Evolutionary conservation across 768 basidiomycete genomes (phyloP).

Genomic region (Crepidotus variabilis): DNA sequence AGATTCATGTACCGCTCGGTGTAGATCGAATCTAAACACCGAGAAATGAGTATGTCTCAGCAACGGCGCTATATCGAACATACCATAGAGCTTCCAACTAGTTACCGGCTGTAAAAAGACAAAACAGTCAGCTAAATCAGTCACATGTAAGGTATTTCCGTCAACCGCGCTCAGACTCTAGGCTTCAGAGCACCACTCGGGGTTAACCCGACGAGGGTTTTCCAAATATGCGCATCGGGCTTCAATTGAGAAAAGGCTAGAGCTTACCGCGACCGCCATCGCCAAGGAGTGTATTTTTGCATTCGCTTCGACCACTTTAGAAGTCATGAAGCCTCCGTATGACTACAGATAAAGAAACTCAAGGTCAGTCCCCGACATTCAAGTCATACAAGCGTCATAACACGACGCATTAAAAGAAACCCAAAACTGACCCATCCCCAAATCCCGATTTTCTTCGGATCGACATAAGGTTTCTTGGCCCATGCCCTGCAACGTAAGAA

Average conservation of each 20-base stretch:
- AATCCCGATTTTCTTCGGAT: constrained; percentile 83
- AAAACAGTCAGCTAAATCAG: constrained; percentile 3
- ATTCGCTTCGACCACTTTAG: constrained; percentile 88
- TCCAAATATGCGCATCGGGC: too few relatives aligned
- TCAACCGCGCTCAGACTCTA: background rate
- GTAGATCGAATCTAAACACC: constrained; percentile 78
- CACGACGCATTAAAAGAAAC: background rate
- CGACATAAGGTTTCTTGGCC: constrained; percentile 86
- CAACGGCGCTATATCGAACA: constrained; percentile 15
- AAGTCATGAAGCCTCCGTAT: constrained; percentile 95
- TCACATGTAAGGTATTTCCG: background rate
- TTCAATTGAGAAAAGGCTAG: background rate
- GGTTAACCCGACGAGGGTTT: background rate
- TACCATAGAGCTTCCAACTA: constrained; percentile 81
- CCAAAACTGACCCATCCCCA: constrained; percentile 88
- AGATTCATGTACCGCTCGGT: constrained; percentile 97
- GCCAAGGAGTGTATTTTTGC: constrained; percentile 88
- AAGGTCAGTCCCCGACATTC: background rate
- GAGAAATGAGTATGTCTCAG: background rate
- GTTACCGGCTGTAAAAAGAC: constrained; percentile 65
- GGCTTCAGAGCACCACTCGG: background rate
- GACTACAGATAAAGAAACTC: constrained; percentile 45
- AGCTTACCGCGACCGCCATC: constrained; percentile 79
- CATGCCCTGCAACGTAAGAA: constrained; percentile 49
- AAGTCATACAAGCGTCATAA: background rate